phyloP scores from a whole-genome alignment of 2,329 filamentous ascomycete species.

The Pseudonectria buxi region DNA sequence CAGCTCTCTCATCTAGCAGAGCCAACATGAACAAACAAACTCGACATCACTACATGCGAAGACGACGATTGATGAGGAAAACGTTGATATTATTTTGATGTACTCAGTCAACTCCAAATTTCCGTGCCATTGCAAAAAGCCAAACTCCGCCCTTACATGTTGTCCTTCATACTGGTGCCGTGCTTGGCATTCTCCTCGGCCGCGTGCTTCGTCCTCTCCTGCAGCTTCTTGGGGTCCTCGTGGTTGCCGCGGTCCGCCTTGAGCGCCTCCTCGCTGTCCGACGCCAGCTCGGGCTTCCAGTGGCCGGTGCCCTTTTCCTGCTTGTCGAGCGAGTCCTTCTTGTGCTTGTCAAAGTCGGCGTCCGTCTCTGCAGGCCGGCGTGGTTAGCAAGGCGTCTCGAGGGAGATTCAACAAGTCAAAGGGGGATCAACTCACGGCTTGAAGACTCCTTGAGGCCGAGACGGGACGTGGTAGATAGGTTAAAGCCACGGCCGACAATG shows the following conservation, averaged over 20 bases:
- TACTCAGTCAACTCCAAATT: too few relatives aligned
- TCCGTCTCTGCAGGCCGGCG: constrained; percentile 25
- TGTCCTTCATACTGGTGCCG: constrained; percentile 42
- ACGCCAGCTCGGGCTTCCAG: constrained; percentile 73
- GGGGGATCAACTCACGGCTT: constrained; percentile 22
- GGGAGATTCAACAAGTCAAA: too few relatives aligned
- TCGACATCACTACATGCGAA: too few relatives aligned
- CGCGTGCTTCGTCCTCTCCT: constrained; percentile 51
- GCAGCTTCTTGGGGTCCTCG: constrained; percentile 42
- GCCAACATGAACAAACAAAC: too few relatives aligned
- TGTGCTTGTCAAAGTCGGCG: constrained; percentile 48
- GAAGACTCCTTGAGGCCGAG: constrained; percentile 33
- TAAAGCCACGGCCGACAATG: constrained; percentile 18
- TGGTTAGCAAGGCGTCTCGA: too few relatives aligned
- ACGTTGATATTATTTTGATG: not conserved
- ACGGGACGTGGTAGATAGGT: constrained; percentile 22
- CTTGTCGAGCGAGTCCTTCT: constrained; percentile 57
- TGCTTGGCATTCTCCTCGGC: constrained; percentile 40
- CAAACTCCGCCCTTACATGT: constrained; percentile 26
- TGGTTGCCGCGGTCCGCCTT: constrained; percentile 51
- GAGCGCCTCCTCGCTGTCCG: constrained; percentile 71
- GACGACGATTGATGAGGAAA: not conserved
- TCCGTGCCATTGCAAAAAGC: too few relatives aligned
- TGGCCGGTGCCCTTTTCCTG: constrained; percentile 62
- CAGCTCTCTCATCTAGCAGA: too few relatives aligned